Evolutionary conservation across 2,329 filamentous ascomycete species (phyloP), one percentile per base, ranked within the genome.

Genomic region (Ceratocystis papillata): DNA sequence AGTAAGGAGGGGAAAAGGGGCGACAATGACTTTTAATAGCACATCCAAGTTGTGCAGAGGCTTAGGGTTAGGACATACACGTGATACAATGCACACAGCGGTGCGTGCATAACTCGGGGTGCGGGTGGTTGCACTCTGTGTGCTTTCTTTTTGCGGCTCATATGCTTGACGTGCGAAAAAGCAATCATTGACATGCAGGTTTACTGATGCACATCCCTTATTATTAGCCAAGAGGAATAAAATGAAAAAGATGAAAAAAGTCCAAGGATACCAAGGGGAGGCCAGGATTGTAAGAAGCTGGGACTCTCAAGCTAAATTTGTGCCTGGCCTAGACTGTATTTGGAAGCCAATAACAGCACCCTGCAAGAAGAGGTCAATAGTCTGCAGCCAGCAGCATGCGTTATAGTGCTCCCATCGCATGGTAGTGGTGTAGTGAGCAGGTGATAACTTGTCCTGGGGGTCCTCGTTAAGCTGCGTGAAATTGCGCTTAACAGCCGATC

Each of bases 401-500:
- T 57, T 50, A 50, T 22, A 50, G 48, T 20, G 48, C 8, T n/a
- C 7, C 1, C 22, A 10, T 8, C 8, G 7, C 48, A 50, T n/a
- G n/a, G 22, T 22, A 50, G 48, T 8, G n/a, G 22, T 22, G 15
- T 5, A 50, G 12, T 12, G 22, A 22, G 48, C 48, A 30, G 20
- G 53, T 28, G 25, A 7, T 28, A 33, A 1, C 6, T 17, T 3
- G 53, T 5, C 53, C 8, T 25, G 53, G 10, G n/a, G 1, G 12
- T n/a, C 53, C 30, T 17, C 4, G 25, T 30, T n/a, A 57, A 30
- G 15, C 8, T n/a, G 53, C 25, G 17, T 33, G 53, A 28, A 57
- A 57, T 57, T 57, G 53, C 53, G 53, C 53, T 57, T 57, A 33
- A 57, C 53, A 57, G 53, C 53, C 53, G 53, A 57, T 28, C 53